Percentiles rank a stretch among this genome's conserved stretches.
phyloP scores from a whole-genome alignment of 2,329 filamentous ascomycete genomes.

The Alternaria viburni region DNA sequence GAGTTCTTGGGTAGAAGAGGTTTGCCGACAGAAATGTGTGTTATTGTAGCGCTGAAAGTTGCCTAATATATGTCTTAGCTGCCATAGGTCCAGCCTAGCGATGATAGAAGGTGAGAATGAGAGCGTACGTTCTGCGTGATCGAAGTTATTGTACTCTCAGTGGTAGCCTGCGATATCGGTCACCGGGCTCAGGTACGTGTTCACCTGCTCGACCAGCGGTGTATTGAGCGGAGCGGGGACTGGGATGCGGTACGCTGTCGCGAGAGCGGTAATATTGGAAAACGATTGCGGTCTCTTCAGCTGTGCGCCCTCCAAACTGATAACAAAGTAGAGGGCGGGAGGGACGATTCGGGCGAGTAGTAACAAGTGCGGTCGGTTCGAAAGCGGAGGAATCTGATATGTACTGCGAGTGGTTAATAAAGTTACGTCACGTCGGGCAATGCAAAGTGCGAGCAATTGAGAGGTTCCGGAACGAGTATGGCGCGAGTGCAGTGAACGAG shows the following conservation, averaged over 20 bases:
- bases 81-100: conserved; percentile 1
- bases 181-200: conserved; percentile 7
- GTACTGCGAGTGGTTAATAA: background rate
- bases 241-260: background rate
- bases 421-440: background rate
- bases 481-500: background rate
- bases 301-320: background rate
- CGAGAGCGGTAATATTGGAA: background rate
- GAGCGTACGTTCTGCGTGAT: background rate
- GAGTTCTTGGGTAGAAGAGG: background rate
- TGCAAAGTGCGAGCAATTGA: background rate
- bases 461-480: background rate
- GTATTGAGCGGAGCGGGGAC: conserved; percentile 10
- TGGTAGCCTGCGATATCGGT: conserved; percentile 7
- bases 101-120: background rate
- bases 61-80: conserved; percentile 10
- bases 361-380: background rate
- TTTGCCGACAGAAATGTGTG: background rate
- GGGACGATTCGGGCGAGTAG: background rate
- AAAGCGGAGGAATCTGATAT: background rate
- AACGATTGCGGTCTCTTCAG: background rate
- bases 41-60: conserved; percentile 4
- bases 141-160: conserved; percentile 10
- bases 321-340: background rate
- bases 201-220: conserved; percentile 8